Base-by-base conservation (phyloP, 805 yeast genomes). In the Starmera amethionina region DNA sequence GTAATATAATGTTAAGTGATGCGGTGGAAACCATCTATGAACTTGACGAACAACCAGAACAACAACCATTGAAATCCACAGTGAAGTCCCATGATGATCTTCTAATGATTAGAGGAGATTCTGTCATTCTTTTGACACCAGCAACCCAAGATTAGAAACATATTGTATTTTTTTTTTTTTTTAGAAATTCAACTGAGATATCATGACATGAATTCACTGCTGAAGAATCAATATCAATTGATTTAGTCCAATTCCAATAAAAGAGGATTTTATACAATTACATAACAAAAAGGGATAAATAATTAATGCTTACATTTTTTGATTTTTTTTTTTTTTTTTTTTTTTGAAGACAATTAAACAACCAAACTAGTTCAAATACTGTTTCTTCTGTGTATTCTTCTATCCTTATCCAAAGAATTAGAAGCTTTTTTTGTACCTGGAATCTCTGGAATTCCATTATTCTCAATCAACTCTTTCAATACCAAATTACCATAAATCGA, bases 91-190 rank as follows among this genome's bases (percentile, higher is more conserved):
- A 87, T 14, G 96, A 86, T 41, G 35, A 33, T 33, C 85, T 93
- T 88, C 79, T 93, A 34, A 90, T 90, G 63, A 89, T 93, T 13
- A 80, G 99, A 66, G 99, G 99, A n/a, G 98, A 93, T 63, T 79
- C 94, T 3, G 97, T 93, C 35, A 86, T 94, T 38, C 71, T 89
- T 50, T 80, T 93, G 40, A 78, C 82, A 40, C 70, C 79, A 5
- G 65, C 70, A 18, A 40, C 57, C 27, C 58, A 56, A 9, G 60
- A 56, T 11, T 48, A 34, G 42, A 29, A 8, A 31, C 12, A 22
- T 15, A 11, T 4, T 22, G 27, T 4, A 5, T 22, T 22, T 22
- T 5, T 22, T 22, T 22, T 22, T 4, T 22, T 16, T 16, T 16
- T 3, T 3, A 16, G 4, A 16, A 16, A 16, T 16, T 16, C 18